Percentiles rank a stretch among this genome's conserved stretches.
Conservation (phyloP, 73 alveolate species). For the Halteria grandinella region DNA sequence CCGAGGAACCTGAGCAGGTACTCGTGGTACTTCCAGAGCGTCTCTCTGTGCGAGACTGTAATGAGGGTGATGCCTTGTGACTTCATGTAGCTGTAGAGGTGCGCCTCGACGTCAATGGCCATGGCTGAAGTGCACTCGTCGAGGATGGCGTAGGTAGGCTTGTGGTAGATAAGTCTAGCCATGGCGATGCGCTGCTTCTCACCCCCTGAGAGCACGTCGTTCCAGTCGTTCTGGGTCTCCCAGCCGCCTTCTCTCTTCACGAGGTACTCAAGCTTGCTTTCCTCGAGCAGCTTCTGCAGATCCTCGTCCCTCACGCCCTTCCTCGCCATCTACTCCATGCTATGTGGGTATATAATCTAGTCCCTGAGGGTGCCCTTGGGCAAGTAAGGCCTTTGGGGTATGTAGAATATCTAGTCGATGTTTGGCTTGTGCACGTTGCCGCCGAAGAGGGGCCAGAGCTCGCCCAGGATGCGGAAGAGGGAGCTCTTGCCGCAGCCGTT, state of each 20-base stretch:
- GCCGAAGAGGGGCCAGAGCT: conserved; percentile 92
- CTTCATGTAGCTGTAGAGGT: conserved; percentile 79
- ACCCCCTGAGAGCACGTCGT: conserved; percentile 92
- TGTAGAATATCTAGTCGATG: conserved; percentile 79
- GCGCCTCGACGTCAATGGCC: conserved; percentile 86
- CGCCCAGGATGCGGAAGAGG: conserved; percentile 94
- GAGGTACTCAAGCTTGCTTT: conserved; percentile 78
- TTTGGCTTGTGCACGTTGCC: conserved; percentile 87
- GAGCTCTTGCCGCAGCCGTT: conserved; percentile 96
- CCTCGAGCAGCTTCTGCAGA: conserved; percentile 72
- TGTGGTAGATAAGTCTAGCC: conserved; percentile 93
- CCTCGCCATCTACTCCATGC: conserved; percentile 54
- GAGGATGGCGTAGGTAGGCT: conserved; percentile 88
- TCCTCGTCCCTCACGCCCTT: conserved; percentile 66
- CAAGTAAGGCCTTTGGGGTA: conserved; percentile 95
- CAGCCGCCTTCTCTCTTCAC: conserved; percentile 88
- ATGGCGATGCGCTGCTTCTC: conserved; percentile 94
- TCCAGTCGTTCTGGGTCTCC: conserved; percentile 85
- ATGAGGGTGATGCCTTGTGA: conserved; percentile 87
- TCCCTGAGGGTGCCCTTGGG: conserved; percentile 94
- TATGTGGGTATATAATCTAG: conserved; percentile 90
- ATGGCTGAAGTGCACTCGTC: conserved; percentile 96
- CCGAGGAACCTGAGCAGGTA: conserved; percentile 88
- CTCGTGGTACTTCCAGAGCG: conserved; percentile 90
- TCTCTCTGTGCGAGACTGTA: conserved; percentile 90